These are phyloP conservation scores for Plasmodium coatneyi DNA, from an alignment of 169 alveolate species.

Conservation along the genomic window DNA sequence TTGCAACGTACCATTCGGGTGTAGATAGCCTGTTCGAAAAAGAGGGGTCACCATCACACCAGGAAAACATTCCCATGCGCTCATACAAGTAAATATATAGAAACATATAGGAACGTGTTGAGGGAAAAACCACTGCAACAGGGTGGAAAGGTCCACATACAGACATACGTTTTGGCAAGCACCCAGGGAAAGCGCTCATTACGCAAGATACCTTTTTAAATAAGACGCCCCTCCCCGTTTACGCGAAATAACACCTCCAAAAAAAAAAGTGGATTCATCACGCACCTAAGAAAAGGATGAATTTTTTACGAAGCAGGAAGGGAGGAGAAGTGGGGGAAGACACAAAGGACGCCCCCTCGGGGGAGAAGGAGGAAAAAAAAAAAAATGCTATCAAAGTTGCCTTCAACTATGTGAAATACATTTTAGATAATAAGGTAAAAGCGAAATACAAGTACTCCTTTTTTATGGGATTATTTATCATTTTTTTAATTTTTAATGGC, in stretches of 20 bases:
- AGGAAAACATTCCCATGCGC: background rate
- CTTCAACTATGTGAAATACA: background rate
- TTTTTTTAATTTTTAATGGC: constrained; percentile 50
- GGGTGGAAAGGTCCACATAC: too few relatives aligned
- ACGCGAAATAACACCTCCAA: background rate
- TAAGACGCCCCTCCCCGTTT: too few relatives aligned
- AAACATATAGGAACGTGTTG: background rate
- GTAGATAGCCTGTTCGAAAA: background rate
- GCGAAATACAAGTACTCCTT: constrained; percentile 52
- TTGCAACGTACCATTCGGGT: background rate
- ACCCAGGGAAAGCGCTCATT: background rate
- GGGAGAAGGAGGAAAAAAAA: background rate
- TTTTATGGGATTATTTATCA: constrained; percentile 60
- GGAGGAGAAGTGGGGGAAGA: background rate
- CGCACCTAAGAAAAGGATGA: background rate
- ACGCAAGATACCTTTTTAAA: background rate
- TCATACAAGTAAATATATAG: background rate
- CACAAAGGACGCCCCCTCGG: background rate
- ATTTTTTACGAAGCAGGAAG: background rate
- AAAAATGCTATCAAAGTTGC: background rate
- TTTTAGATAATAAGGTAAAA: background rate
- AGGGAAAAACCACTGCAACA: background rate
- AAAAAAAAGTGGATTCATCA: background rate
- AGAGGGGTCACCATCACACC: background rate
- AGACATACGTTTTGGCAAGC: background rate